Base-by-base conservation (phyloP, 495 filamentous ascomycete species). In the Melanomma pulvis-pyrius region DNA sequence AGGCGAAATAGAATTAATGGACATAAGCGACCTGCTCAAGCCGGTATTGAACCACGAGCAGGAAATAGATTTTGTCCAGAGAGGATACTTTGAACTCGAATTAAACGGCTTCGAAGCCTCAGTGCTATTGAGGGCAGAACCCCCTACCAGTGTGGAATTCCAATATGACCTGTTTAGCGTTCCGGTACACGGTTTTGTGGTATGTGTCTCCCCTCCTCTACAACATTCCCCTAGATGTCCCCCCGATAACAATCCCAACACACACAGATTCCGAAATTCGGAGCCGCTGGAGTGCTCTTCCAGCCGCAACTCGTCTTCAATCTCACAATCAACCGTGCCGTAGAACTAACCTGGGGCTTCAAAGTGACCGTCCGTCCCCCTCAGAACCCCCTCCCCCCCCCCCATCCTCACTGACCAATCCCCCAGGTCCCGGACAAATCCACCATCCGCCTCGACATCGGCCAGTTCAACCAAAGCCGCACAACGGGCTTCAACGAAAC, bases 391-490 rank as follows among this genome's bases (percentile, higher is more conserved):
- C 12, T 17, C n/a, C 5, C 26, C 13, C 24, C 59, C 22, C 46
- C 17, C 4, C 15, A 17, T 41, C 8, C 47, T 32, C 26, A 53
- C 11, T 44, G n/a, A 44, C 39, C n/a, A 6, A 24, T 54, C 2
- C 24, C 52, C 30, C 21, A 62, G 59, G 49, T 62, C 25, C 59
- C 59, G 15, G 49, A 53, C 26, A 49, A 62, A 19, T 62, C 59
- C n/a, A 62, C 48, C 17, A 62, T 62, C 29, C 59, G 59, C 4
- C 59, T 62, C 24, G 59, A 62, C 21, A 17, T 62, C 29, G 59
- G 59, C 17, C 24, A 39, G 26, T 62, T 62, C 29, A 62, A 44
- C 48, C 3, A 62, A 22, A 62, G 59, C 21, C 21, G 22, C 11
- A 17, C 39, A 1, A 62, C 59, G 6, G 59, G 59, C 47, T 62